Conservation (phyloP, 2,329 filamentous ascomycete genomes). For the Triangularia setosa region DNA sequence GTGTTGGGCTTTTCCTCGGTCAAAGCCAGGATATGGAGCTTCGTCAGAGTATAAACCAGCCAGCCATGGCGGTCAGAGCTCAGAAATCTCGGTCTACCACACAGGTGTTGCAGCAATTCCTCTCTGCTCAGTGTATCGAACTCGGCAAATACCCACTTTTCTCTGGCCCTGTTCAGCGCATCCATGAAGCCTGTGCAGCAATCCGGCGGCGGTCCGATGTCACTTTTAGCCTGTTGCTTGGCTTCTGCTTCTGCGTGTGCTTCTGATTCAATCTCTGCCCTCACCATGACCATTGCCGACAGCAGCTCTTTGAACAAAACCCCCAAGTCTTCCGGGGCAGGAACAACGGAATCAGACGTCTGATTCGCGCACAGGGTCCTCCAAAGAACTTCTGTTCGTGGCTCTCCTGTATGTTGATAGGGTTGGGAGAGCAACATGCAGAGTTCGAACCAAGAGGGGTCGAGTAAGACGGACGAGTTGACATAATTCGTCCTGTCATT, state of each 20-base stretch:
- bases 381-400: conserved; percentile 17
- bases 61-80: conserved; percentile 7
- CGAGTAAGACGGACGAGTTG: conserved; percentile 14
- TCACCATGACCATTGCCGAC: conserved; percentile 17
- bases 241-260: background rate
- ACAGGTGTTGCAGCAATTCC: conserved; percentile 7
- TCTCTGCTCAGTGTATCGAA: conserved; percentile 1
- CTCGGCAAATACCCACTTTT: conserved; percentile 7
- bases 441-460: conserved; percentile 16
- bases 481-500: conserved; percentile 8
- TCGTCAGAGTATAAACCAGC: conserved; percentile 14
- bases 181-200: conserved; percentile 10
- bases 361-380: conserved; percentile 17
- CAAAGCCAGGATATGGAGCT: conserved; percentile 11
- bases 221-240: background rate
- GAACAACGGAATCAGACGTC: background rate
- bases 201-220: background rate
- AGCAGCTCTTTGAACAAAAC: conserved; percentile 13
- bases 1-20: conserved; percentile 4
- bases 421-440: conserved; percentile 8
- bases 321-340: conserved; percentile 4
- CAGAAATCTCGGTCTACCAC: conserved; percentile 3
- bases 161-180: conserved; percentile 8
- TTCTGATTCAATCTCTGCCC: conserved; percentile 13
- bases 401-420: conserved; percentile 8